Evolutionary conservation across 345 rosid species (phyloP).

Genomic region (Salix koriyanagi): DNA sequence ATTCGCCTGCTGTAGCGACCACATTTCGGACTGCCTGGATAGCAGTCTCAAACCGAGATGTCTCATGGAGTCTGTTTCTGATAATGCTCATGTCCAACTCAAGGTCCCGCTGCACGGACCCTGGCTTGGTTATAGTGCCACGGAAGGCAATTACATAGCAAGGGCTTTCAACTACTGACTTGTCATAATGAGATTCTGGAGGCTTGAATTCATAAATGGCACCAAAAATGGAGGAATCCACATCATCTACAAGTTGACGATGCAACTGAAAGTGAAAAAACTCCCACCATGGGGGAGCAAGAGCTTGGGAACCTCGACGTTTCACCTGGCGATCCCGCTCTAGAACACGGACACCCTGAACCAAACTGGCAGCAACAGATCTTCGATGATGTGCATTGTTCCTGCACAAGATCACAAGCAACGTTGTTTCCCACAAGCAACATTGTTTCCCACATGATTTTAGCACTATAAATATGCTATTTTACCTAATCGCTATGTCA

Average conservation of each 20-base stretch:
- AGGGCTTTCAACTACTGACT: constrained; percentile 41
- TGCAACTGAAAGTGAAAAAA: constrained; percentile 60
- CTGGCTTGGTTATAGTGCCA: constrained; percentile 71
- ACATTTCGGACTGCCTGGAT: constrained; percentile 65
- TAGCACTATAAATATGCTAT: neutral
- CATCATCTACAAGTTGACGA: constrained; percentile 60
- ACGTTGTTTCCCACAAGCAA: neutral
- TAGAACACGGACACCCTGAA: constrained; percentile 69
- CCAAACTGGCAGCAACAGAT: constrained; percentile 73
- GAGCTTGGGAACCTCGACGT: constrained; percentile 53
- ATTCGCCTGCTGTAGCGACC: constrained; percentile 59
- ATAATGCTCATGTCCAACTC: constrained; percentile 59
- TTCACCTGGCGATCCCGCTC: constrained; percentile 87
- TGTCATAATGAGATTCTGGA: constrained; percentile 23
- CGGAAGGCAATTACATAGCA: constrained; percentile 69
- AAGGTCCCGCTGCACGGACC: constrained; percentile 61
- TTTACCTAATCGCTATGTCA: neutral
- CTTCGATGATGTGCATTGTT: constrained; percentile 57
- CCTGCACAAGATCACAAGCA: constrained; percentile 36
- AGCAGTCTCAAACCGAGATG: constrained; percentile 73
- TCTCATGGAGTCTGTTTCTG: constrained; percentile 58
- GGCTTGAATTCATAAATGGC: constrained; percentile 68
- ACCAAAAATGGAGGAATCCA: constrained; percentile 72
- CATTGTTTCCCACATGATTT: neutral
- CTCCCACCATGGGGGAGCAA: constrained; percentile 85